Conservation (phyloP, 805 yeast genomes). For the Sungouiozyma ichnusensis region DNA sequence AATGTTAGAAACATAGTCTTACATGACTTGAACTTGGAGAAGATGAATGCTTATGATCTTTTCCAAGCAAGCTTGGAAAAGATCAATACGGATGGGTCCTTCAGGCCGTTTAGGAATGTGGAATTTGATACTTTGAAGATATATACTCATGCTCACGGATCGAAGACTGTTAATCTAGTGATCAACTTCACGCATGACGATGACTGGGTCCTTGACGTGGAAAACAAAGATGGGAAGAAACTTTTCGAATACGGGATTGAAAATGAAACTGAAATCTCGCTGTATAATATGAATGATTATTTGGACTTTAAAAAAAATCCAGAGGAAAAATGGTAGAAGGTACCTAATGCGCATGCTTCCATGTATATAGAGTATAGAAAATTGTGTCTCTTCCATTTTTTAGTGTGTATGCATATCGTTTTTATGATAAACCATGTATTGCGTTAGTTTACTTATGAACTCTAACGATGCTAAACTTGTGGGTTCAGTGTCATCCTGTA, state of each 20-base stretch:
- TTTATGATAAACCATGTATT: constrained; percentile 10
- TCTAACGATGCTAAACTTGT: constrained; percentile 23
- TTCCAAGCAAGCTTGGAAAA: constrained; percentile 39
- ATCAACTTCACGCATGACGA: constrained; percentile 75
- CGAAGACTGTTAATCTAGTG: constrained; percentile 86
- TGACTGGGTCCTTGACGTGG: constrained; percentile 51
- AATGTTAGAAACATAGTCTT: constrained; percentile 72
- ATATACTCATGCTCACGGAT: constrained; percentile 90
- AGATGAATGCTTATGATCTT: constrained; percentile 55
- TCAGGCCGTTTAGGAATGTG: constrained; percentile 75
- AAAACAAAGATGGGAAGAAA: constrained; percentile 30
- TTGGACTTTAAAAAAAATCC: constrained; percentile 67
- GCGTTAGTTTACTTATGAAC: constrained; percentile 19
- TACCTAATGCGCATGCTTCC: neutral
- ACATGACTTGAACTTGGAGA: constrained; percentile 57
- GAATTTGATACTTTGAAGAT: constrained; percentile 67
- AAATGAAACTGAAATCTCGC: constrained; percentile 85
- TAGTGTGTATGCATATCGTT: neutral
- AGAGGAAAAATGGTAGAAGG: constrained; percentile 71
- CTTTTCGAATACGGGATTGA: constrained; percentile 47
- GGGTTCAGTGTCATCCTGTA: constrained; percentile 24
- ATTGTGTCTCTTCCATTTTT: neutral
- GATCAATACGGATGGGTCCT: constrained; percentile 49
- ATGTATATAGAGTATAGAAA: constrained; percentile 1
- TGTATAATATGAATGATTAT: constrained; percentile 65